These are phyloP conservation scores for Zoysia matrella DNA, from an alignment of 202 grass and related monocot species.

Conservation along the genomic window DNA sequence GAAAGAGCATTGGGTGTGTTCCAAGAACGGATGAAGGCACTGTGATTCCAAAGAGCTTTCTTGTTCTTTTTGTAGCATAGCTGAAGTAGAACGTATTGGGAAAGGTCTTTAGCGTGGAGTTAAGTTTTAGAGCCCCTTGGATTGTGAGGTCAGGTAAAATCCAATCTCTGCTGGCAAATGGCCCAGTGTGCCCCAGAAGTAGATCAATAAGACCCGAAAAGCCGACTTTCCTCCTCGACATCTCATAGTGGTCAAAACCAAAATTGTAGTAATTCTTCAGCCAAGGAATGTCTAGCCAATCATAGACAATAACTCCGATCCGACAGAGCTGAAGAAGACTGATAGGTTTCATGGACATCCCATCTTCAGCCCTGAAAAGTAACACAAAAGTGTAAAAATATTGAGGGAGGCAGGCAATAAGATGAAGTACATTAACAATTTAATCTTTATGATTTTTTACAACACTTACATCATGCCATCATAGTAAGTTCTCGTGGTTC, in stretches of 20 bases:
- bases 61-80: too few relatives aligned
- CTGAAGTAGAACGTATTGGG: slow-evolving; percentile 35
- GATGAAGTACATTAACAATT: slow-evolving; percentile 19
- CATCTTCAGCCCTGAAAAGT: slow-evolving; percentile 42
- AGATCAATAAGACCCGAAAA: slow-evolving; percentile 78
- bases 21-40: too few relatives aligned
- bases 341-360: slow-evolving; percentile 80
- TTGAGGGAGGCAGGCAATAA: slow-evolving; percentile 3
- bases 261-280: slow-evolving; percentile 97
- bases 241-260: slow-evolving; percentile 96
- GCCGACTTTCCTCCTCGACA: slow-evolving; percentile 81
- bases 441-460: slow-evolving; percentile 7
- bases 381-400: too few relatives aligned
- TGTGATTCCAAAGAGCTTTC: too few relatives aligned
- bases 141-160: slow-evolving; percentile 96
- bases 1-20: too few relatives aligned
- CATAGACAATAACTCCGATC: slow-evolving; percentile 83
- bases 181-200: slow-evolving; percentile 73
- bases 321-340: slow-evolving; percentile 89
- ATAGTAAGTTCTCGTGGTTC: slow-evolving; percentile 74
- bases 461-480: slow-evolving; percentile 93
- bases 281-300: slow-evolving; percentile 40
- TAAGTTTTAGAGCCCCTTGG: slow-evolving; percentile 80
- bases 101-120: slow-evolving; percentile 74
- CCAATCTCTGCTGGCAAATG: slow-evolving; percentile 92